Conservation (phyloP, 108 stramenopile species). For the Cyclotella kingstonii region DNA sequence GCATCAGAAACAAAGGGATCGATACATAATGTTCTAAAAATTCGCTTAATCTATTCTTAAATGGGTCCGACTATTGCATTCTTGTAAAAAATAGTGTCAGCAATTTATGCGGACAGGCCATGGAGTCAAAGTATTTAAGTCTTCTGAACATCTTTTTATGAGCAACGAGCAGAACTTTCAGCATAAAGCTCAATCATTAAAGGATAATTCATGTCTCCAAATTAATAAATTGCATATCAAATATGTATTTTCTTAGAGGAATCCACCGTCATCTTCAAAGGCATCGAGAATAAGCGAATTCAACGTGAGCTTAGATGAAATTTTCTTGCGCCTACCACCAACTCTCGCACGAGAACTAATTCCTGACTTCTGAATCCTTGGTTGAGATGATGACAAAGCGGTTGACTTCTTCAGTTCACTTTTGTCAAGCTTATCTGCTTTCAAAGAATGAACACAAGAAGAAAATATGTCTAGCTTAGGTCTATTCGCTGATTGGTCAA, state of each 20-base stretch:
- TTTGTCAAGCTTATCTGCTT: conserved; percentile 15
- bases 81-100: no score
- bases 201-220: no score
- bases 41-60: no score
- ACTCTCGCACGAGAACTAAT: conserved; percentile 37
- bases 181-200: no score
- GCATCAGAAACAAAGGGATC: no score
- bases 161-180: no score
- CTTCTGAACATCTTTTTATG: no score
- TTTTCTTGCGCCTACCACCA: conserved; percentile 39
- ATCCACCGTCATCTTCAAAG: conserved; percentile 40
- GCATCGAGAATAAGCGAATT: conserved; percentile 21
- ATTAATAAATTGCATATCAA: no score
- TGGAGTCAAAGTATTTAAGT: no score
- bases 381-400: conserved; percentile 7
- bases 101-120: no score
- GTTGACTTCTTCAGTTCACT: conserved; percentile 6
- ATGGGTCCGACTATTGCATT: no score
- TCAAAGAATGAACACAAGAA: conserved; percentile 19
- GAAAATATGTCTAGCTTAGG: conserved; percentile 38
- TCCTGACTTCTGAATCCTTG: conserved; percentile 34
- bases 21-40: no score
- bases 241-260: conserved; percentile 7
- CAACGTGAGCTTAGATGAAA: conserved; percentile 26
- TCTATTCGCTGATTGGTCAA: conserved; percentile 29